Evolutionary conservation across 2,329 filamentous ascomycete genomes (phyloP), one percentile per base, ranked within the genome.

Genomic region (Hypoxylon sp.): DNA sequence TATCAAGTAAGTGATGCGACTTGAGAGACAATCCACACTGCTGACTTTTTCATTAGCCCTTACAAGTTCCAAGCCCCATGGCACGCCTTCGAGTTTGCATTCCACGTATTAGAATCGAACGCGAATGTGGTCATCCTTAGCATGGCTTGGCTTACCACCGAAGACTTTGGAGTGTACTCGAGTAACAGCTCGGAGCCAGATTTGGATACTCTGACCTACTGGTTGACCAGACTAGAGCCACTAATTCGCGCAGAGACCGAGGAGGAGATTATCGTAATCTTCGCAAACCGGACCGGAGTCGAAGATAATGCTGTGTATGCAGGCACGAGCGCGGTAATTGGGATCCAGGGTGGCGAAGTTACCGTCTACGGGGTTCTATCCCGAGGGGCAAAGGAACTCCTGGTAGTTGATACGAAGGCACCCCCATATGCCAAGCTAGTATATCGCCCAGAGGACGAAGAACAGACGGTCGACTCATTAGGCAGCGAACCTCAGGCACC

Each of bases 71-170:
- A 85, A 65, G 78, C 83, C 0, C 81, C 82, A 0, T 86, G 82
- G 82, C 72, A 76, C 42, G 78, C 78, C 0, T 85, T 81, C 65
- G 83, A 85, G 61, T 85, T 85, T 65, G 84, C 83, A 9, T 84
- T 80, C 22, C 87, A 91, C 44, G 80, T 89, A 4, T 74, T 93
- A 0, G 78, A 86, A 1, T 78, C 79, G 0, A 73, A 82, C 0
- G 85, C 89, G 0, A 87, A 88, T 12, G 67, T 94, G 0, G 87
- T 92, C 1, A 86, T 93, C 32, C 70, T 95, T 0, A 87, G 86
- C 3, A 94, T 94, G 92, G 91, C 92, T 0, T 95, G 91, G 92
- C 80, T 92, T 30, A 93, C 91, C 1, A 81, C 76, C 58, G 87
- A 82, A 65, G 84, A 66, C 46, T 55, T 60, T n/a, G 54, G 57